These are phyloP conservation scores for Neopestalotiopsis rosae DNA, from an alignment of 2,329 filamentous ascomycete species.

Conservation along the genomic window DNA sequence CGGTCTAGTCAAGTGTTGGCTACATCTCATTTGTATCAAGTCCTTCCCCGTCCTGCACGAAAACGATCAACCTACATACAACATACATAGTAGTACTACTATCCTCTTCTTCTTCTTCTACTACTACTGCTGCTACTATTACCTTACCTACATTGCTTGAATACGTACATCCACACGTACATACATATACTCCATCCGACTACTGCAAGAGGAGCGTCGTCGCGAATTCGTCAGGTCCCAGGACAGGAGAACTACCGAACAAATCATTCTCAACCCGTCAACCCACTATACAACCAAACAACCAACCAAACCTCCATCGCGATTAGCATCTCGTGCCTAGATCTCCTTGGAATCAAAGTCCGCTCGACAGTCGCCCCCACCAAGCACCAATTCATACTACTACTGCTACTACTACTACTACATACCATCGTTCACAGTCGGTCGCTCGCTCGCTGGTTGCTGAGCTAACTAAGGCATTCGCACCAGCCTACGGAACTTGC, in stretches of 20 bases:
- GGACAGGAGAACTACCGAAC: too few species aligned
- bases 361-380: background rate
- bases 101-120: background rate
- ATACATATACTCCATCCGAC: background rate
- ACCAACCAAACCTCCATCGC: background rate
- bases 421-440: background rate
- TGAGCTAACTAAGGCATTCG: slow-evolving; percentile 3
- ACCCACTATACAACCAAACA: background rate
- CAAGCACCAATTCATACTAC: background rate
- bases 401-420: too few species aligned
- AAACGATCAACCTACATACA: background rate
- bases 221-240: background rate
- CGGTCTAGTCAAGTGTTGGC: slow-evolving; percentile 8
- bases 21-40: slow-evolving; percentile 13
- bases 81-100: background rate
- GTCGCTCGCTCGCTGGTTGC: background rate
- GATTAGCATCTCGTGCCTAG: background rate
- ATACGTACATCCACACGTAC: background rate
- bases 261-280: background rate
- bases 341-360: background rate
- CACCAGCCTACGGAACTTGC: slow-evolving; percentile 9
- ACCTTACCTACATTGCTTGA: background rate
- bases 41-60: slow-evolving; percentile 4
- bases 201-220: background rate
- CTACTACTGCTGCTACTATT: background rate